Evolutionary conservation across 2,329 filamentous ascomycete species (phyloP).

Genomic region (Hypoxylon sp.): DNA sequence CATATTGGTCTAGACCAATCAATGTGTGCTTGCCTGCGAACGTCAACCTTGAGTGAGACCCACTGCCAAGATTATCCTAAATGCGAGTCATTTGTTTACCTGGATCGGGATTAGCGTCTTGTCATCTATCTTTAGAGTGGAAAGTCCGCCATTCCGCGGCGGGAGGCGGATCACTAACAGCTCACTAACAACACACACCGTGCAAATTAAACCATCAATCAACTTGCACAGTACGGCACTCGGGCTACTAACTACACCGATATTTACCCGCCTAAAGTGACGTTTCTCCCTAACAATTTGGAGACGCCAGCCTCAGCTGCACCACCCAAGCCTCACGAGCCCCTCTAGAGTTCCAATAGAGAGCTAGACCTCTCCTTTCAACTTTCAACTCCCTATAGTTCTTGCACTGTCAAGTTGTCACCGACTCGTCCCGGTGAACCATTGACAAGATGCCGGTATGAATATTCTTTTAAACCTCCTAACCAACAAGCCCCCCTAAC

Average conservation of each 20-base stretch:
- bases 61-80: slow-evolving; percentile 14
- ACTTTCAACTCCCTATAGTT: slow-evolving; percentile 20
- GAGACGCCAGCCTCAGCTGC: slow-evolving; percentile 36
- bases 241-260: slow-evolving; percentile 16
- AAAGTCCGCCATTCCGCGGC: not conserved
- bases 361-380: slow-evolving; percentile 10
- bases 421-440: slow-evolving; percentile 39
- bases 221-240: no score
- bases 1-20: slow-evolving; percentile 10
- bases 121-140: slow-evolving; percentile 20
- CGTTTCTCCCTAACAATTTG: slow-evolving; percentile 35
- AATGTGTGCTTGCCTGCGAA: not conserved
- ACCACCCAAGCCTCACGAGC: slow-evolving; percentile 25
- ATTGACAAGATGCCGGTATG: slow-evolving; percentile 59
- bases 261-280: slow-evolving; percentile 32
- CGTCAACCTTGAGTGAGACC: slow-evolving; percentile 1
- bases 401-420: slow-evolving; percentile 30
- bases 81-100: slow-evolving; percentile 29
- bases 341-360: slow-evolving; percentile 23
- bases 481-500: slow-evolving; percentile 5
- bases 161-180: not conserved
- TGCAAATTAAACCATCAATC: no score
- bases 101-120: slow-evolving; percentile 11
- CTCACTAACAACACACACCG: not conserved
- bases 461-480: slow-evolving; percentile 11